phyloP scores from a whole-genome alignment of 179 eudicot genomes.

The Dionaea muscipula region DNA sequence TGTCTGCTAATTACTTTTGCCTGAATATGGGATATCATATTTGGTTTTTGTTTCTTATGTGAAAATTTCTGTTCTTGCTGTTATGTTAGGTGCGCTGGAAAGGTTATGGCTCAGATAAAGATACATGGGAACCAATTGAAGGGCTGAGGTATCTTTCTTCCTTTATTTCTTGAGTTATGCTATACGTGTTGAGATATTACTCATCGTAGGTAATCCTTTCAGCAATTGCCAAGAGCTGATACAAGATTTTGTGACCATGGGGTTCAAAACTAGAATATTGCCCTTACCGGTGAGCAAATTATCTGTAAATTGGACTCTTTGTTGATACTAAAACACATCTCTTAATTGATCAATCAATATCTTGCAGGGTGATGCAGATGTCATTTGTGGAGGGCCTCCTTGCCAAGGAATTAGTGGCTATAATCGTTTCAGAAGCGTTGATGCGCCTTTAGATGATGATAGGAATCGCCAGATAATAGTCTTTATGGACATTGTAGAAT shows the following conservation, averaged over 20 bases:
- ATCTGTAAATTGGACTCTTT: neutral
- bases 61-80: too few relatives aligned
- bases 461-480: constrained; percentile 75
- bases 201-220: constrained; percentile 10
- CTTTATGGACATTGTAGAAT: constrained; percentile 84
- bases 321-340: neutral
- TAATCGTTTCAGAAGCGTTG: constrained; percentile 59
- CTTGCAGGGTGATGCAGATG: constrained; percentile 71
- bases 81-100: constrained; percentile 71
- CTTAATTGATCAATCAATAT: neutral
- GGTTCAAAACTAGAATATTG: constrained; percentile 52
- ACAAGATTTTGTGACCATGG: constrained; percentile 51
- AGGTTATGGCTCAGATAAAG: constrained; percentile 73
- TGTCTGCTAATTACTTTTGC: too few relatives aligned
- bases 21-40: too few relatives aligned
- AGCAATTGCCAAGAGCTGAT: constrained; percentile 71
- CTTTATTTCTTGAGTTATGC: neutral
- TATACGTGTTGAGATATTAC: neutral
- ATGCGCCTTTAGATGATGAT: constrained; percentile 67
- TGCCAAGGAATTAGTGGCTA: constrained; percentile 99
- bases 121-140: constrained; percentile 88
- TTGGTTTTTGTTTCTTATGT: too few relatives aligned
- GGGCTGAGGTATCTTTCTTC: constrained; percentile 43
- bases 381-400: constrained; percentile 99
- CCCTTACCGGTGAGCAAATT: constrained; percentile 69